Conservation (phyloP, 176 grass and related monocot species). For the Cocos nucifera region DNA sequence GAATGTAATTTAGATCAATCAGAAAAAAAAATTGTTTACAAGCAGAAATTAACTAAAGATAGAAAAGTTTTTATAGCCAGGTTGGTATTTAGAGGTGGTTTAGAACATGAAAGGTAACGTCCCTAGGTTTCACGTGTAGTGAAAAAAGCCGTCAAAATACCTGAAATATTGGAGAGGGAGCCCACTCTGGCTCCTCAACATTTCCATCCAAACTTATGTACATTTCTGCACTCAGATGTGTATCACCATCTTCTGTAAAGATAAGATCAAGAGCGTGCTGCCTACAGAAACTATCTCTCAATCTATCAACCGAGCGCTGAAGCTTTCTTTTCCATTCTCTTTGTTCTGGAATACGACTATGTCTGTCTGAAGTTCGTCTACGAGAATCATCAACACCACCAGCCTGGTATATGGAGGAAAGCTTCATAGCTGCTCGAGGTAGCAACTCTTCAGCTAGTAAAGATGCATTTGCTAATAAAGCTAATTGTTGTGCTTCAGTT, state of each 20-base stretch:
- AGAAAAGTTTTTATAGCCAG: no score
- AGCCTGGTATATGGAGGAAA: conserved; percentile 50
- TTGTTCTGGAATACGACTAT: conserved; percentile 71
- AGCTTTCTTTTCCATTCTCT: conserved; percentile 92
- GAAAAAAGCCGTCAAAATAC: conserved; percentile 26
- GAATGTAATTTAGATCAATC: no score
- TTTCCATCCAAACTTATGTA: conserved; percentile 76
- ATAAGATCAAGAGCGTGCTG: conserved; percentile 95
- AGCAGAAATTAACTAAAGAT: no score
- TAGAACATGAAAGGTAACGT: no score
- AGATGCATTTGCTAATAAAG: conserved; percentile 91
- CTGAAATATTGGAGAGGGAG: conserved; percentile 82
- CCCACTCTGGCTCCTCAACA: conserved; percentile 70
- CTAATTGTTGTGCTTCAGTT: conserved; percentile 74
- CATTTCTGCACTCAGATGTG: conserved; percentile 81
- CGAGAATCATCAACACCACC: conserved; percentile 48
- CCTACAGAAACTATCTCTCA: conserved; percentile 80
- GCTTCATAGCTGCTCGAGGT: conserved; percentile 77
- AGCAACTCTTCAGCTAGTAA: conserved; percentile 86
- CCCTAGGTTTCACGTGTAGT: no score
- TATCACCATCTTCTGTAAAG: conserved; percentile 90
- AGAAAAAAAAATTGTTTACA: no score
- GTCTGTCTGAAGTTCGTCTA: conserved; percentile 50
- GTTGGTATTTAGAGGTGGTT: no score
- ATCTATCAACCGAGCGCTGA: conserved; percentile 68